Percentiles rank a stretch among this genome's conserved stretches.
phyloP scores from a whole-genome alignment of 176 grass and related monocot genomes.

The Eragrostis nindensis region DNA sequence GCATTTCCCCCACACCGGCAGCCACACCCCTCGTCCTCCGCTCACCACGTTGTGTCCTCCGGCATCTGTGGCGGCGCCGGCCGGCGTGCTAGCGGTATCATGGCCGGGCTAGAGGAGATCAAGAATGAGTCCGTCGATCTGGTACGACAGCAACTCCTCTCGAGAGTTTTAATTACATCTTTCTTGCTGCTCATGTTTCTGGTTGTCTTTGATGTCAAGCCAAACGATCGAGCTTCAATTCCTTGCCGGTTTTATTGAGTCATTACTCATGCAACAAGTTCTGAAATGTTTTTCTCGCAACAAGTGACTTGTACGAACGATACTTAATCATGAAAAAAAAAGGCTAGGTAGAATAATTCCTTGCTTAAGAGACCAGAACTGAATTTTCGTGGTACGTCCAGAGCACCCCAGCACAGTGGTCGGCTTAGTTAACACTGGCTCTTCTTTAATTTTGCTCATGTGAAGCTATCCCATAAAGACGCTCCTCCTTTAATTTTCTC shows the following conservation, averaged over 20 bases:
- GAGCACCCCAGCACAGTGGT: too few relatives aligned
- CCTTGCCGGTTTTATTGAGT: too few relatives aligned
- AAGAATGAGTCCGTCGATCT: constrained; percentile 86
- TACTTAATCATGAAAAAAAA: not conserved
- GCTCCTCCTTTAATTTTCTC: not conserved
- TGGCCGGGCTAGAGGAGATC: constrained; percentile 66
- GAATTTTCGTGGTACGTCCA: too few relatives aligned
- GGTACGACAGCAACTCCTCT: constrained; percentile 38
- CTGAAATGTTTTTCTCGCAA: too few relatives aligned
- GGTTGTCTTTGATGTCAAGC: too few relatives aligned
- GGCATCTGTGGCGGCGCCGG: not conserved
- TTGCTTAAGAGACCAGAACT: not conserved
- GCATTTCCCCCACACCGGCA: not conserved
- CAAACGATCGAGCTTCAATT: too few relatives aligned
- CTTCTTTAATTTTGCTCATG: constrained; percentile 9
- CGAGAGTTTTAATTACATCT: too few relatives aligned
- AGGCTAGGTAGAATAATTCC: not conserved
- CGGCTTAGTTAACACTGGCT: not conserved
- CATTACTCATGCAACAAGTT: not conserved
- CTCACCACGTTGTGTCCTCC: not conserved
- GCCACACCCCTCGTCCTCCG: not conserved
- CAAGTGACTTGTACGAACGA: not conserved
- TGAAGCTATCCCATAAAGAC: constrained; percentile 35
- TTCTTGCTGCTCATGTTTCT: too few relatives aligned
- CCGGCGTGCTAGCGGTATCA: not conserved